These are phyloP conservation scores for Populus simonii DNA, from an alignment of 345 rosid species.

Conservation along the genomic window DNA sequence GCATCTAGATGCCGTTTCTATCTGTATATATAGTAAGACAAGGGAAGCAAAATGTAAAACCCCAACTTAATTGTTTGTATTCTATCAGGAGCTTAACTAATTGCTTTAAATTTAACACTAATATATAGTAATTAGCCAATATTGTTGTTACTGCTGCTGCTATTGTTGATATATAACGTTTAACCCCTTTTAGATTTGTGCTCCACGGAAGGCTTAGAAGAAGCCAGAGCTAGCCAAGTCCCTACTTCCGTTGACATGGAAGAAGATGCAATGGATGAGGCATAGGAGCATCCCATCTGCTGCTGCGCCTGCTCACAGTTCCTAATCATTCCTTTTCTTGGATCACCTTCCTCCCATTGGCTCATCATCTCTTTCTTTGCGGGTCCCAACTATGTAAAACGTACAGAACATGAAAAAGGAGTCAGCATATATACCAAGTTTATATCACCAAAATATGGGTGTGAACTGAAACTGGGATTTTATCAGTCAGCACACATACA, in stretches of 20 bases:
- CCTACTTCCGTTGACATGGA: conserved; percentile 14
- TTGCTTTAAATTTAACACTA: no score
- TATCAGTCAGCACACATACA: conserved; percentile 11
- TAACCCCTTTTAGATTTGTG: conserved; percentile 16
- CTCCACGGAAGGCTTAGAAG: conserved; percentile 17
- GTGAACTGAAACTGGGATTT: neutral
- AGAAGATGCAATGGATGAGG: conserved; percentile 8
- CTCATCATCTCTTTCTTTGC: conserved; percentile 20
- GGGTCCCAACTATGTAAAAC: conserved; percentile 20
- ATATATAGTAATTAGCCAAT: neutral
- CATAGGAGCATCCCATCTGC: conserved; percentile 10
- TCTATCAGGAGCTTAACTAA: neutral
- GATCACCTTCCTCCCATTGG: conserved; percentile 5
- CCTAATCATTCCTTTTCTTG: conserved; percentile 4
- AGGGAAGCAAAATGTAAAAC: neutral
- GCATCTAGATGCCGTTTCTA: neutral
- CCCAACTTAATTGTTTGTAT: neutral
- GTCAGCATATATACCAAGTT: neutral
- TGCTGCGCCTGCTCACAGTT: conserved; percentile 7
- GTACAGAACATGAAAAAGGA: neutral
- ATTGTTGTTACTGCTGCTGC: neutral
- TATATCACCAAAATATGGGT: neutral
- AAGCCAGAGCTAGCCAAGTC: conserved; percentile 30
- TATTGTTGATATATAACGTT: neutral
- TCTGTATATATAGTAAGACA: neutral